These are phyloP conservation scores for Cadophora sp. DNA, from an alignment of 2,329 filamentous ascomycete species.

Conservation along the genomic window DNA sequence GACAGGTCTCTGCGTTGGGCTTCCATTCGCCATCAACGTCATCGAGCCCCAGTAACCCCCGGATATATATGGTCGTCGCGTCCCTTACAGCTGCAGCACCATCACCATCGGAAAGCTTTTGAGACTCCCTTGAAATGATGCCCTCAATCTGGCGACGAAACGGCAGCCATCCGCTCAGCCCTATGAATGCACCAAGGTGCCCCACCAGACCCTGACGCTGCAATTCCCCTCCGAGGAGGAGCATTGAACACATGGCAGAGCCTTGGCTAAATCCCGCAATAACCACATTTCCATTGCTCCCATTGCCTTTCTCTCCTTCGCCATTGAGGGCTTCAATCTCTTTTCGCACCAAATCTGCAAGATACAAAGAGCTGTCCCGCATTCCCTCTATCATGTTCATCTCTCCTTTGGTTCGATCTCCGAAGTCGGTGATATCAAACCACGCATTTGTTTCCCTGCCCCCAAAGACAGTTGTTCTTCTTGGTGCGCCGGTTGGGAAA, in stretches of 20 bases:
- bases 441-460: conserved; percentile 37
- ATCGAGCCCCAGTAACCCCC: neutral
- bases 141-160: conserved; percentile 31
- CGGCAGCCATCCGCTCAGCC: conserved; percentile 40
- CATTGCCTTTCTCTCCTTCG: neutral
- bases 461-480: conserved; percentile 33
- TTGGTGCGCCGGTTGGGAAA: conserved; percentile 33
- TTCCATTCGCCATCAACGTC: neutral
- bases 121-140: neutral
- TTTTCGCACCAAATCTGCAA: conserved; percentile 17
- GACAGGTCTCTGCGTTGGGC: too few relatives aligned
- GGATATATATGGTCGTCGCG: neutral
- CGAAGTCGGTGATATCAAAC: conserved; percentile 40
- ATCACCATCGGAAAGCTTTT: neutral
- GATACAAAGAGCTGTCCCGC: conserved; percentile 27
- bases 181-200: conserved; percentile 21
- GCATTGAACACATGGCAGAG: conserved; percentile 33
- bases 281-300: conserved; percentile 12
- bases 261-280: conserved; percentile 38
- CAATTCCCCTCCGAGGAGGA: conserved; percentile 33
- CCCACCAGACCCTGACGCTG: neutral
- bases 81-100: neutral
- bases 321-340: conserved; percentile 13
- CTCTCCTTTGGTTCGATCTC: conserved; percentile 33
- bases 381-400: conserved; percentile 14